Evolutionary conservation across 192 early-diverging fungal species (phyloP).

Genomic region (Podila clonocystis): DNA sequence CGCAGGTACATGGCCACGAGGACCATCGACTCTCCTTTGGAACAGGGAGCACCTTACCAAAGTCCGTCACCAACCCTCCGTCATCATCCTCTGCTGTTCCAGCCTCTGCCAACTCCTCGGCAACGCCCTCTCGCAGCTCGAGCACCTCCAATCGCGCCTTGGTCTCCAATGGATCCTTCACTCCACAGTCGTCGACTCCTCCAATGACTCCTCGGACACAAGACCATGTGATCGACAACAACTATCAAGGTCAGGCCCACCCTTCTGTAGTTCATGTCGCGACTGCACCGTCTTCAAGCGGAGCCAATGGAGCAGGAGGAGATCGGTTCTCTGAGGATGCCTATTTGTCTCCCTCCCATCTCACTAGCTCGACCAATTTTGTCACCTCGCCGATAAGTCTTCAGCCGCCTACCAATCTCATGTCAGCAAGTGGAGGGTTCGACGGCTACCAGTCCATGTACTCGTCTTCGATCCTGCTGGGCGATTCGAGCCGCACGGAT

Average conservation of each 20-base stretch:
- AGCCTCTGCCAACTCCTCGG: slow-evolving; percentile 31
- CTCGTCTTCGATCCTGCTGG: not conserved
- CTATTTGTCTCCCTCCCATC: not conserved
- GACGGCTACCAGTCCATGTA: not conserved
- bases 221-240: not conserved
- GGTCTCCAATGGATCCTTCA: slow-evolving; percentile 29
- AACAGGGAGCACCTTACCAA: no score
- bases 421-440: not conserved
- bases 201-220: slow-evolving; percentile 30
- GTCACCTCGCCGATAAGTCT: slow-evolving; percentile 31
- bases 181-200: slow-evolving; percentile 34
- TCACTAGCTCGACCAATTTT: not conserved
- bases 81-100: not conserved
- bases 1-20: no score
- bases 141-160: slow-evolving; percentile 37
- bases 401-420: slow-evolving; percentile 9
- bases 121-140: slow-evolving; percentile 47
- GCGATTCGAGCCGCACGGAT: not conserved
- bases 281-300: not conserved
- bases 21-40: no score
- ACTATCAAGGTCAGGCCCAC: not conserved
- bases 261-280: not conserved
- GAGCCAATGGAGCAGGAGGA: not conserved
- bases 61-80: not conserved
- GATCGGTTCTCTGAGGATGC: not conserved